Evolutionary conservation across 2,329 filamentous ascomycete species (phyloP).

Genomic region (Teratosphaeria viscida): DNA sequence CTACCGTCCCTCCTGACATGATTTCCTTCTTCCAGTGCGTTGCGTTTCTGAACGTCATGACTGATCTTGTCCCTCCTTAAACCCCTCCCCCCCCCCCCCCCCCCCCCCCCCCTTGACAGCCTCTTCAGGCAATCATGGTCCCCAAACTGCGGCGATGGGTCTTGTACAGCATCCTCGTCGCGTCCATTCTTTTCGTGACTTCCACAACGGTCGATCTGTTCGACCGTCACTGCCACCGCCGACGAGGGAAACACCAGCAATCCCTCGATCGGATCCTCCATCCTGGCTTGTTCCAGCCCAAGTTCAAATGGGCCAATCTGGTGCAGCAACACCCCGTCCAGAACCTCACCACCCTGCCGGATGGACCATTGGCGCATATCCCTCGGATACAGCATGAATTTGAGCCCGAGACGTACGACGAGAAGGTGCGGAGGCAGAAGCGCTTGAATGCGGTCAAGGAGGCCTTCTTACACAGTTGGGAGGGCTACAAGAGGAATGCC

Average conservation of each 20-base stretch:
- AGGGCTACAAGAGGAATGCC: constrained; percentile 32
- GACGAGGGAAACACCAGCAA: constrained; percentile 1
- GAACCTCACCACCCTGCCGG: constrained; percentile 63
- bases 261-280: constrained; percentile 11
- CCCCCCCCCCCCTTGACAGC: neutral
- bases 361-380: constrained; percentile 55
- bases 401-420: constrained; percentile 23
- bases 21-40: neutral
- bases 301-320: constrained; percentile 24
- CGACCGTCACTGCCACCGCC: neutral
- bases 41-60: neutral
- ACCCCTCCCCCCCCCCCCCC: too few species aligned
- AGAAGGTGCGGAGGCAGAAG: constrained; percentile 21
- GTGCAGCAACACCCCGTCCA: constrained; percentile 55
- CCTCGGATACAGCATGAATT: constrained; percentile 45
- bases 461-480: constrained; percentile 36
- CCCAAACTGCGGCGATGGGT: constrained; percentile 19
- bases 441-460: constrained; percentile 30
- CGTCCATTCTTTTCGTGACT: constrained; percentile 12
- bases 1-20: neutral
- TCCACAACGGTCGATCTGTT: constrained; percentile 3
- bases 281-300: constrained; percentile 15
- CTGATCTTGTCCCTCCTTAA: neutral
- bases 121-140: constrained; percentile 11
- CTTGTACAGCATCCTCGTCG: constrained; percentile 12